Evolutionary conservation across 192 early-diverging fungal species (phyloP).

Genomic region (Thoreauomyces humboldtii): DNA sequence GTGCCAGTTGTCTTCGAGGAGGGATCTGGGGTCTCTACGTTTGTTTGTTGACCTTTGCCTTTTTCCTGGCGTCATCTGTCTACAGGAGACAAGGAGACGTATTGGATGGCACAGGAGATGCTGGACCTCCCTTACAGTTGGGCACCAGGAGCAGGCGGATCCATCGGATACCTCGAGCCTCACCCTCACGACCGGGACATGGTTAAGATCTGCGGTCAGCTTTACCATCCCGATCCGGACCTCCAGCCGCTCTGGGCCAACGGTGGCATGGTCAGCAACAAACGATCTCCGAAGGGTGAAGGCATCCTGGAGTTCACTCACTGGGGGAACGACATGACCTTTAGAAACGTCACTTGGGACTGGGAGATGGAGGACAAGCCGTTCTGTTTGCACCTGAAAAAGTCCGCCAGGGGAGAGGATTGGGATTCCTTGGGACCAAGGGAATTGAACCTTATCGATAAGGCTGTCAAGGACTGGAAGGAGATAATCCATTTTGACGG

Average conservation of each 20-base stretch:
- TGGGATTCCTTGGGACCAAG: too few species aligned
- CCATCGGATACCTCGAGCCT: slow-evolving; percentile 40
- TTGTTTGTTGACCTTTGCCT: background rate
- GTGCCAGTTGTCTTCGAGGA: too few species aligned
- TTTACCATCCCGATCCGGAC: slow-evolving; percentile 26
- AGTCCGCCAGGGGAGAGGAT: background rate
- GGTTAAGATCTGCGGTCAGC: slow-evolving; percentile 21
- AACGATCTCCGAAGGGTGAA: slow-evolving; percentile 13
- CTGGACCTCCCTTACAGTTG: slow-evolving; percentile 47
- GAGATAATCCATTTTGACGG: too few species aligned
- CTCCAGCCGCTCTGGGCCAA: slow-evolving; percentile 31
- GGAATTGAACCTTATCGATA: too few species aligned
- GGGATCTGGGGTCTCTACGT: background rate
- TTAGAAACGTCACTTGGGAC: slow-evolving; percentile 19
- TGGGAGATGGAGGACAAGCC: slow-evolving; percentile 36
- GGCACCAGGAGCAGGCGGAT: slow-evolving; percentile 47
- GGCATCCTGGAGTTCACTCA: slow-evolving; percentile 4
- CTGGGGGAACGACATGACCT: slow-evolving; percentile 11
- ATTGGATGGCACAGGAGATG: slow-evolving; percentile 63
- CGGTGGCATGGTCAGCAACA: slow-evolving; percentile 36
- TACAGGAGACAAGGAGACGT: slow-evolving; percentile 64
- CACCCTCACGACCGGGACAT: background rate
- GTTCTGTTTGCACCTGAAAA: slow-evolving; percentile 27
- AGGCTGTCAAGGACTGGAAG: too few species aligned
- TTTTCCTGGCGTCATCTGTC: background rate